These are phyloP conservation scores for Furcasterigmium sp. DNA, from an alignment of 2,329 filamentous ascomycete species.

Conservation along the genomic window DNA sequence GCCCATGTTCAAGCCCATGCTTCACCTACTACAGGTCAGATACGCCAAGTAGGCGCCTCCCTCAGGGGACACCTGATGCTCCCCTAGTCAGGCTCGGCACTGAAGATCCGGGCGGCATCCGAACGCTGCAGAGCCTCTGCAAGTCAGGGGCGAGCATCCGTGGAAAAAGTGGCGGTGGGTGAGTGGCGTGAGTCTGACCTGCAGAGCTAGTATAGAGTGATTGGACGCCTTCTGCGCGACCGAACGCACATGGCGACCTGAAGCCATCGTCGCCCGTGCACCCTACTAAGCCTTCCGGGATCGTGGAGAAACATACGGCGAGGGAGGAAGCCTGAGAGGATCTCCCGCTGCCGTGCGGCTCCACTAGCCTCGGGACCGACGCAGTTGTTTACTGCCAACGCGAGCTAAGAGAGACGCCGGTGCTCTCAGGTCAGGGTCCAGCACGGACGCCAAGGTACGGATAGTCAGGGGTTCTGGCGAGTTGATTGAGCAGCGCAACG, in stretches of 20 bases:
- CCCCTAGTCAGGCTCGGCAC: background rate
- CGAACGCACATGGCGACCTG: background rate
- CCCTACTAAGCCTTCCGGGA: background rate
- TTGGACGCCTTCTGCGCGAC: too few relatives aligned
- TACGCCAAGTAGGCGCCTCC: background rate
- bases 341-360: too few relatives aligned
- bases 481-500: too few relatives aligned
- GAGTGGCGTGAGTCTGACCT: too few relatives aligned
- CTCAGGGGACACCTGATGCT: background rate
- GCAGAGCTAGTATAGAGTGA: too few relatives aligned
- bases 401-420: background rate
- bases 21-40: background rate
- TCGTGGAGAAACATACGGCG: too few relatives aligned
- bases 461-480: background rate
- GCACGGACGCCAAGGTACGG: background rate
- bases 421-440: conserved; percentile 1
- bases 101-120: background rate
- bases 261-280: background rate
- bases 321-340: too few relatives aligned
- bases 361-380: background rate
- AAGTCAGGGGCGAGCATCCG: too few relatives aligned
- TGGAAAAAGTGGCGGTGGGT: too few relatives aligned
- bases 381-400: background rate
- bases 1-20: too few relatives aligned
- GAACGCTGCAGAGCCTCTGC: too few relatives aligned